These are phyloP conservation scores for carrot (Daucus carota) DNA, from an alignment of 129 eudicot species.

Conservation along the genomic window DNA sequence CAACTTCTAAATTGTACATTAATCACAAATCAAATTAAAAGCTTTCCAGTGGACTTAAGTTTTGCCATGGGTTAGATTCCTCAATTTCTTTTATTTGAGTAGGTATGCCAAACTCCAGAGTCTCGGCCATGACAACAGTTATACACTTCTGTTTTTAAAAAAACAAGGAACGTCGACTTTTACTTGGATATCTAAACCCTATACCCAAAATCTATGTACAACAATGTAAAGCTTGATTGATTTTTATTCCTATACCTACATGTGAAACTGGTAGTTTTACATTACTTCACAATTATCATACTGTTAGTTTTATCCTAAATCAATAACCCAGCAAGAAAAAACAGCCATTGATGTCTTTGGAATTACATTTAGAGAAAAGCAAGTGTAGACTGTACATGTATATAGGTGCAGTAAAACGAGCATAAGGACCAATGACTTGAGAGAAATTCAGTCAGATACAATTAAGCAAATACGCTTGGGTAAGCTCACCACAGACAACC, in stretches of 20 bases:
- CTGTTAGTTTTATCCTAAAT: background rate
- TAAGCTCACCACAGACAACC: background rate
- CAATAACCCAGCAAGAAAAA: background rate
- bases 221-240: background rate
- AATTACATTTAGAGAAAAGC: background rate
- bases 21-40: background rate
- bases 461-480: background rate
- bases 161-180: background rate
- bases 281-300: background rate
- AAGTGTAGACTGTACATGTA: background rate
- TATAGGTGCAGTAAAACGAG: background rate
- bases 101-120: background rate
- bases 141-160: background rate
- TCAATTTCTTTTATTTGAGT: background rate
- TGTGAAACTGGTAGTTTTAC: background rate
- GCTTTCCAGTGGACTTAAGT: background rate
- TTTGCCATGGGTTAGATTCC: background rate
- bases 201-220: background rate
- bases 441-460: background rate
- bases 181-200: background rate
- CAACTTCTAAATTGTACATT: background rate
- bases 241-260: background rate
- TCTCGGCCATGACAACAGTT: background rate
- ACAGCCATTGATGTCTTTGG: background rate
- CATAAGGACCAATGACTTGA: background rate